Percentiles rank a stretch among this genome's conserved stretches.
These are phyloP conservation scores for Zarea fungicola DNA, from an alignment of 2,329 filamentous ascomycete species.

Conservation along the genomic window DNA sequence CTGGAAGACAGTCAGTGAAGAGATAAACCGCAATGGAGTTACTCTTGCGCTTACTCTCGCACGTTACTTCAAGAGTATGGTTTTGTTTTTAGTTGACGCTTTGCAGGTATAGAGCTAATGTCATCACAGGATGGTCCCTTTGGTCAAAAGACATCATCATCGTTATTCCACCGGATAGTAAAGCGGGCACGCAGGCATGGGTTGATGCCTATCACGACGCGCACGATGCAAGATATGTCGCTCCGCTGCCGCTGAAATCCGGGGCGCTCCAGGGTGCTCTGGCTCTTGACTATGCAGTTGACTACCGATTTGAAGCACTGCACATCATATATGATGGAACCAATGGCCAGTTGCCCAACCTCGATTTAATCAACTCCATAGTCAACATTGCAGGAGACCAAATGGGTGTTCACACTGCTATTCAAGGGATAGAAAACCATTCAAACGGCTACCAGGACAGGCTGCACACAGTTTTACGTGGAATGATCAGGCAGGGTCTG, in stretches of 20 bases:
- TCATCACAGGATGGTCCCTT: slow-evolving; percentile 72
- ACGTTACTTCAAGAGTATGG: slow-evolving; percentile 82
- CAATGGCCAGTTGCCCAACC: slow-evolving; percentile 91
- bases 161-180: slow-evolving; percentile 81
- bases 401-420: slow-evolving; percentile 78
- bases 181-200: slow-evolving; percentile 90
- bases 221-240: slow-evolving; percentile 65
- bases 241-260: slow-evolving; percentile 79
- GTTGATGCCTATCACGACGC: slow-evolving; percentile 95
- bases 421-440: slow-evolving; percentile 88
- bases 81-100: neutral
- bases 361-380: slow-evolving; percentile 93
- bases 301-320: slow-evolving; percentile 77
- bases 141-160: slow-evolving; percentile 99
- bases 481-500: slow-evolving; percentile 87
- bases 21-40: slow-evolving; percentile 81
- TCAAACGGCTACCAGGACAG: slow-evolving; percentile 73
- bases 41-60: slow-evolving; percentile 80
- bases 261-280: slow-evolving; percentile 89
- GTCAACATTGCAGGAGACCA: slow-evolving; percentile 83
- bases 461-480: slow-evolving; percentile 80
- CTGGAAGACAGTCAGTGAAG: slow-evolving; percentile 75
- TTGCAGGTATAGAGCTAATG: neutral
- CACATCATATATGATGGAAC: slow-evolving; percentile 93
- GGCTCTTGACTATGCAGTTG: slow-evolving; percentile 87